Evolutionary conservation across 2,329 filamentous ascomycete species (phyloP), one percentile per base, ranked within the genome.

Genomic region (Ophiostoma sp.): DNA sequence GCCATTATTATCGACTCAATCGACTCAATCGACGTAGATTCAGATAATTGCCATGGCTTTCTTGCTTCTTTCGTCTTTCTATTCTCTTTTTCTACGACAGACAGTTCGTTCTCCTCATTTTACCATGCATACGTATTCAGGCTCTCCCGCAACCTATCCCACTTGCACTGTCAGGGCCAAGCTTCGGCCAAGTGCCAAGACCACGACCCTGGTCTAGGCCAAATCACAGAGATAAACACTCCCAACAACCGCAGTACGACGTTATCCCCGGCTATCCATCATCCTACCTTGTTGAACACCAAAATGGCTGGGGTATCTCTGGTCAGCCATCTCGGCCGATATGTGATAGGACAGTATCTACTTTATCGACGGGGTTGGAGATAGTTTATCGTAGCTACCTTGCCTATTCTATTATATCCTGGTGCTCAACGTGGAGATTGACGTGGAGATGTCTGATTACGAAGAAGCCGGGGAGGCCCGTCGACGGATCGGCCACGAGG

Each of bases 261-360:
- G 15, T 15, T 12, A 22, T 48, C 63, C 63, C 22, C 42, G 42
- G 63, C 15, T 31, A 31, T 50, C 15, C 63, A 50, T 15, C 57
- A 8, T 45, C 61, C 61, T 45, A 17, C 22, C n/a, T 36, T 36
- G 33, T 36, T 36, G 33, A n/a, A 48, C 45, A 57, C 25, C 11
- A 8, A 33, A 28, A 22, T 33, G 11, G 36, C 25, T 19, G 25
- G 22, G 25, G 25, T 68, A n/a, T 66, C 36, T 22, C 19, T 50
- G 42, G 22, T 7, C 25, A 68, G 9, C 8, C 42, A 68, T 68
- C 42, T 68, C 64, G 64, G 64, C 64, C 64, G 64, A 50, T 66
- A 45, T 48, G 22, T 66, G 39, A 45, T 31, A 48, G 42, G 22
- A 3, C 25, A 33, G 2, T n/a, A 33, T 15, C 42, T 48, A 2